Percentiles rank a stretch among this genome's conserved stretches.
Conservation (phyloP, 805 yeast species). For the Yamadazyma ubonensis region DNA sequence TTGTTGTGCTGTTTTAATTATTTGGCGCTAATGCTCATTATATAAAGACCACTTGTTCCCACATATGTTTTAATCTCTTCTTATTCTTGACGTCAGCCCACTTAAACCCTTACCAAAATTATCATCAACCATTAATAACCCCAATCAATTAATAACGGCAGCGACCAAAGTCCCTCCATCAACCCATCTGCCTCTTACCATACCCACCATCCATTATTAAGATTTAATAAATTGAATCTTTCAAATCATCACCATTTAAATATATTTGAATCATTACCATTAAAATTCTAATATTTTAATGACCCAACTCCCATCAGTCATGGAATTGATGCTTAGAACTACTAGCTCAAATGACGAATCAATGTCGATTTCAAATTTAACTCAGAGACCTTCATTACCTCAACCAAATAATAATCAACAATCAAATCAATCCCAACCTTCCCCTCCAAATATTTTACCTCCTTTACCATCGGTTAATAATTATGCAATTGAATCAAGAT, state of each 20-base stretch:
- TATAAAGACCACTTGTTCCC: conserved; percentile 2
- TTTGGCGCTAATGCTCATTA: not conserved
- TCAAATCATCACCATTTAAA: not conserved
- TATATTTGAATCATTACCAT: no score
- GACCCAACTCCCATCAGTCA: conserved; percentile 16
- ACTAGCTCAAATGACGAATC: not conserved
- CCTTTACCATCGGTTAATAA: conserved; percentile 5
- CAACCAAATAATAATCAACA: not conserved
- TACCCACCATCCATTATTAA: not conserved
- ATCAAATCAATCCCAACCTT: not conserved
- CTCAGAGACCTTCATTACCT: not conserved
- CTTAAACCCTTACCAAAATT: not conserved
- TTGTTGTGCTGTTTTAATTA: conserved; percentile 7
- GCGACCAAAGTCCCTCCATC: not conserved
- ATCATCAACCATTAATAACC: no score
- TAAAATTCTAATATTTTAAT: no score
- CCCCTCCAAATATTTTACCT: not conserved
- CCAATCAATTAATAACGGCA: not conserved
- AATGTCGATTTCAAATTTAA: not conserved
- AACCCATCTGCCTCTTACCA: not conserved
- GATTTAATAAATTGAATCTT: not conserved
- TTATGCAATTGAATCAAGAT: conserved; percentile 11
- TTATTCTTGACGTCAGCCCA: not conserved
- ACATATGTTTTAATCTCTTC: not conserved
- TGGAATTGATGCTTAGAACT: conserved; percentile 11